phyloP scores from a whole-genome alignment of 2,329 filamentous ascomycete genomes.

The Neofusicoccum parvum region DNA sequence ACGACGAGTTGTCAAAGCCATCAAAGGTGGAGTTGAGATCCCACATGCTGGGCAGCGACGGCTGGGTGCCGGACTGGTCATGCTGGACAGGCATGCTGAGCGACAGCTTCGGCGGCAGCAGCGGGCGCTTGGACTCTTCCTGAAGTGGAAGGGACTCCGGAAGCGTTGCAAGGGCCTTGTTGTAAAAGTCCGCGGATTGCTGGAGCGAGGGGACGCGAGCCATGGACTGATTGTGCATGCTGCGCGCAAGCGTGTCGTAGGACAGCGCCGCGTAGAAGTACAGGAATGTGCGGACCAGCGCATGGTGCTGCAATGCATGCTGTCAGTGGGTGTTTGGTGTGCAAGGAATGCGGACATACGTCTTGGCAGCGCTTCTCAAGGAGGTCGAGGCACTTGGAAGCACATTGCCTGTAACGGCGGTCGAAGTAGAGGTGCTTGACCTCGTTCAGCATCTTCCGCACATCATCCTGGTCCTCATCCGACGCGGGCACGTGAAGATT shows the following conservation, averaged over 20 bases:
- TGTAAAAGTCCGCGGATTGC: constrained; percentile 39
- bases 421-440: constrained; percentile 26
- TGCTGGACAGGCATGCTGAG: not conserved
- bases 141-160: not conserved
- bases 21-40: constrained; percentile 6
- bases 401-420: constrained; percentile 41
- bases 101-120: not conserved
- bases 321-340: not conserved
- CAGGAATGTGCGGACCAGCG: constrained; percentile 37
- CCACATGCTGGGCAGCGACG: constrained; percentile 6
- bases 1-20: not conserved
- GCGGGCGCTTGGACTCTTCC: not conserved
- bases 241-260: constrained; percentile 40
- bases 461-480: not conserved
- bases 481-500: constrained; percentile 1
- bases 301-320: constrained; percentile 31
- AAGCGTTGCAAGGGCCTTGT: constrained; percentile 32
- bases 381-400: constrained; percentile 31
- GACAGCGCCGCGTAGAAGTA: constrained; percentile 42
- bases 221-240: constrained; percentile 32
- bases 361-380: constrained; percentile 26
- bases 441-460: constrained; percentile 18
- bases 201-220: constrained; percentile 35
- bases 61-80: not conserved
- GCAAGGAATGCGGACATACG: not conserved